Evolutionary conservation across 2,329 filamentous ascomycete genomes (phyloP).

Genomic region (Bipolaris gigantea): DNA sequence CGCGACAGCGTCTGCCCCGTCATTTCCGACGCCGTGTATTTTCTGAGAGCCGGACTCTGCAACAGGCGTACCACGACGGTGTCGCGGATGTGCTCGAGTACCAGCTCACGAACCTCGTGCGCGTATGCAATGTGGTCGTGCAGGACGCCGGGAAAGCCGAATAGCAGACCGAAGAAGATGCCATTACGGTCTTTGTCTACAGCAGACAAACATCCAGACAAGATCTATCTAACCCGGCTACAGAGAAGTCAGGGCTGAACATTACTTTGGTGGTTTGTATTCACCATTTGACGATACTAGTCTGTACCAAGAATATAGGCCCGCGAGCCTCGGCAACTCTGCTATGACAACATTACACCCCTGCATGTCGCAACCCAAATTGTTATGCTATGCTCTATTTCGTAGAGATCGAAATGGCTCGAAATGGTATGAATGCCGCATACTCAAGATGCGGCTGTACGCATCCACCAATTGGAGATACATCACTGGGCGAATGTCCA

Average conservation of each 20-base stretch:
- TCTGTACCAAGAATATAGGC: background rate
- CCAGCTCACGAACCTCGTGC: constrained; percentile 67
- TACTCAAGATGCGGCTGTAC: background rate
- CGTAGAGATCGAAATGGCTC: constrained; percentile 1
- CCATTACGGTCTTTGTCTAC: constrained; percentile 79
- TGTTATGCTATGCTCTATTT: background rate
- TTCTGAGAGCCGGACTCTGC: constrained; percentile 24
- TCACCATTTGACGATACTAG: background rate
- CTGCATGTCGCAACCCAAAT: constrained; percentile 8
- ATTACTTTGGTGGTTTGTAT: no score
- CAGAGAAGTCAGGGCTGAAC: no score
- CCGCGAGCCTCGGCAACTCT: background rate
- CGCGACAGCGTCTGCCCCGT: constrained; percentile 43
- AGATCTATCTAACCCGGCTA: no score
- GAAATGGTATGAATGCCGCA: background rate
- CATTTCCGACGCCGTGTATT: constrained; percentile 24
- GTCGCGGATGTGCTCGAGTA: constrained; percentile 53
- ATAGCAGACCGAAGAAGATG: constrained; percentile 66
- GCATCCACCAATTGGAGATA: constrained; percentile 6
- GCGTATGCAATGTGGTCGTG: constrained; percentile 63
- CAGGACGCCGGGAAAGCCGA: constrained; percentile 64
- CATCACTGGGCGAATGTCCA: background rate
- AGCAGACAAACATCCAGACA: no score
- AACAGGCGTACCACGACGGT: constrained; percentile 58
- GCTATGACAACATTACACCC: constrained; percentile 19